phyloP scores from a whole-genome alignment of 306 rosid species.

The Quercus dentata region DNA sequence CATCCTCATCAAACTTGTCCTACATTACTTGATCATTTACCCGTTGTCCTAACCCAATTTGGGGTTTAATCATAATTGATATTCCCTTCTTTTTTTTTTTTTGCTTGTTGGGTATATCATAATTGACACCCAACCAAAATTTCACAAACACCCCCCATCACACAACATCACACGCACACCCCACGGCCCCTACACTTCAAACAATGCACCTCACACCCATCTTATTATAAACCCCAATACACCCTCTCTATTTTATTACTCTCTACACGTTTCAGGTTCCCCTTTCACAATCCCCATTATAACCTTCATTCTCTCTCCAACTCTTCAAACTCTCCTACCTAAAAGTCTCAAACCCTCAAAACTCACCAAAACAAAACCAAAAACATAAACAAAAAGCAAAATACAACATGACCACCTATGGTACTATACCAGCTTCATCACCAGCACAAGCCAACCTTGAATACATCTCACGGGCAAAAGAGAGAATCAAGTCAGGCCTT shows the following conservation, averaged over 20 bases:
- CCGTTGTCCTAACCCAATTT: neutral
- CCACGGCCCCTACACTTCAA: no score
- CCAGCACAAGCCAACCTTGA: slow-evolving; percentile 36
- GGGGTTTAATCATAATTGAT: neutral
- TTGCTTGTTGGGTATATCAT: neutral
- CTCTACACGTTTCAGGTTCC: neutral
- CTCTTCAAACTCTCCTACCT: neutral
- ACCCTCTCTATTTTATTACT: neutral
- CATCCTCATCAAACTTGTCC: neutral
- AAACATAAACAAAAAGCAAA: neutral
- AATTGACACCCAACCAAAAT: neutral
- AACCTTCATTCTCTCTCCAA: neutral
- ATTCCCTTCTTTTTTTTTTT: neutral
- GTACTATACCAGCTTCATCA: slow-evolving; percentile 68
- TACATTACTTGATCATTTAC: neutral
- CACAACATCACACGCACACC: neutral
- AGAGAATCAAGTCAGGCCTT: slow-evolving; percentile 63
- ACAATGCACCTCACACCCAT: slow-evolving; percentile 15
- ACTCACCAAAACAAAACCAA: neutral
- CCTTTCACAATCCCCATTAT: neutral
- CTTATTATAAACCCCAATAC: slow-evolving; percentile 9
- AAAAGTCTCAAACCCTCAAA: neutral
- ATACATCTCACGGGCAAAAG: slow-evolving; percentile 68
- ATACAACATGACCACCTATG: slow-evolving; percentile 63
- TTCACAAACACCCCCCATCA: neutral